Conservation (phyloP, 2,329 filamentous ascomycete genomes). For the Cladosporium colombiae region DNA sequence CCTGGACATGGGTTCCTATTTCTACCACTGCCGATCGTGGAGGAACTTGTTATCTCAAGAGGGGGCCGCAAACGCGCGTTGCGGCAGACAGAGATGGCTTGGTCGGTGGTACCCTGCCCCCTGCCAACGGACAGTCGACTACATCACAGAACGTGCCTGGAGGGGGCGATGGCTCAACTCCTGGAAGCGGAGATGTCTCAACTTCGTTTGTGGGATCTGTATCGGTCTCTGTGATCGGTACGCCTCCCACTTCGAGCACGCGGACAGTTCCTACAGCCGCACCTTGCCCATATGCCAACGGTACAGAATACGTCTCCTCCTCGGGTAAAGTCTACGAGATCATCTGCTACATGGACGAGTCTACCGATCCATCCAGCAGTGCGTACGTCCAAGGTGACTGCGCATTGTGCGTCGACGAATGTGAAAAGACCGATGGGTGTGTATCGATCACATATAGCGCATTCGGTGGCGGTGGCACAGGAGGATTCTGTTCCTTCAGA, state of each 20-base stretch:
- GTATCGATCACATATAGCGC: constrained; percentile 26
- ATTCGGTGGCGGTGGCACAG: neutral
- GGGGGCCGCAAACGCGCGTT: neutral
- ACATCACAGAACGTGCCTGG: neutral
- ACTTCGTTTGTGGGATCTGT: neutral
- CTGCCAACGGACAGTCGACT: neutral
- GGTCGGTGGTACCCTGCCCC: neutral
- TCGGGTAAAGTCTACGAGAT: constrained; percentile 20
- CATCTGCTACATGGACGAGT: constrained; percentile 17
- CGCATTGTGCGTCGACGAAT: constrained; percentile 23
- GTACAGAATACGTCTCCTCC: constrained; percentile 20
- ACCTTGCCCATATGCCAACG: constrained; percentile 21
- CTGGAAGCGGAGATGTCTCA: neutral
- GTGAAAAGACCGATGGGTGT: constrained; percentile 25
- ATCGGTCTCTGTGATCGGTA: neutral
- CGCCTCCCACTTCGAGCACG: neutral
- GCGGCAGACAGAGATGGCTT: neutral
- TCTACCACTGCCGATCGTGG: neutral
- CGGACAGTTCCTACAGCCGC: neutral
- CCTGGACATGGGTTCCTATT: constrained; percentile 13
- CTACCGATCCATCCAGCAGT: constrained; percentile 7
- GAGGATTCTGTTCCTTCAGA: neutral
- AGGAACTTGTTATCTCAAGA: neutral
- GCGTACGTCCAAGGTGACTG: constrained; percentile 10
- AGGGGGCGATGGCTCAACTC: neutral